phyloP scores from a whole-genome alignment of 768 basidiomycete species.

The Kwoniella sp. region DNA sequence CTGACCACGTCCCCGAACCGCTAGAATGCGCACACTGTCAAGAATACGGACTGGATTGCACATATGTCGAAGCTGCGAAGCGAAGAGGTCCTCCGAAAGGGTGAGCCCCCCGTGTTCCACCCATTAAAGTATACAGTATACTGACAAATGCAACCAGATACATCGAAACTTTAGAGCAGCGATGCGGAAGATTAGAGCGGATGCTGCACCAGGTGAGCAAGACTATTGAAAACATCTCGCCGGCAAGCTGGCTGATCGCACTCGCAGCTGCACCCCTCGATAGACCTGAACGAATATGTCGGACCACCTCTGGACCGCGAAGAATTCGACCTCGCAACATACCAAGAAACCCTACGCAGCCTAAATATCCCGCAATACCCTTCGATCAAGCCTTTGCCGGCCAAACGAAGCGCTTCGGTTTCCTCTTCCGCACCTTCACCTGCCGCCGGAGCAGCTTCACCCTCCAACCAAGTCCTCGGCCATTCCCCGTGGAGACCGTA shows the following conservation, averaged over 20 bases:
- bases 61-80: slow-evolving; percentile 57
- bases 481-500: slow-evolving; percentile 33
- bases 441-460: slow-evolving; percentile 17
- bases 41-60: slow-evolving; percentile 60
- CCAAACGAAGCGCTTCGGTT: slow-evolving; percentile 36
- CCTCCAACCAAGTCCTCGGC: slow-evolving; percentile 22
- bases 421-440: slow-evolving; percentile 18
- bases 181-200: slow-evolving; percentile 51
- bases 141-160: slow-evolving; percentile 24
- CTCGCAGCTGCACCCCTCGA: slow-evolving; percentile 45
- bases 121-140: too few relatives aligned
- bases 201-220: slow-evolving; percentile 41
- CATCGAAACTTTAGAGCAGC: slow-evolving; percentile 52
- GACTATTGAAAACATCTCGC: neutral
- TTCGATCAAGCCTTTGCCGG: slow-evolving; percentile 43
- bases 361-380: slow-evolving; percentile 43
- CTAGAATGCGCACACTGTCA: slow-evolving; percentile 52
- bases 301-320: slow-evolving; percentile 52
- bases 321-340: slow-evolving; percentile 47
- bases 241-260: neutral
- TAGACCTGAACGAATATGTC: slow-evolving; percentile 49
- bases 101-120: slow-evolving; percentile 20
- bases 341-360: slow-evolving; percentile 40
- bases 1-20: slow-evolving; percentile 7
- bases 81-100: slow-evolving; percentile 50